Conservation (phyloP, 805 yeast species). For the Kodamaea lidongshanica region DNA sequence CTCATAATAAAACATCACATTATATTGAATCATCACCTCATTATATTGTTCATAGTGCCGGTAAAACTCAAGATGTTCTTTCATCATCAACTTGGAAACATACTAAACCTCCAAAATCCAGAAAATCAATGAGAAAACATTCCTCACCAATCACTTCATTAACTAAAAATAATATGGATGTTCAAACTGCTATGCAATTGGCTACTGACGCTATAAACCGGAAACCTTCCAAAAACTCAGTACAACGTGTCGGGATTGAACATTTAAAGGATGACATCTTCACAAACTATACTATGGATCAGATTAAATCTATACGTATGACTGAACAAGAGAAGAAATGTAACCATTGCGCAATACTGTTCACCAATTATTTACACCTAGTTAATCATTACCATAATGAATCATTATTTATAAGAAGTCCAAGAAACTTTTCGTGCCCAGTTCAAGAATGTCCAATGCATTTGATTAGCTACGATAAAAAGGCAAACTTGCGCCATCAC, state of each 20-base stretch:
- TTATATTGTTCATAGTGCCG: no score
- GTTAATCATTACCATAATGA: slow-evolving; percentile 30
- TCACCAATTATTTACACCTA: slow-evolving; percentile 23
- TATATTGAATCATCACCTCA: no score
- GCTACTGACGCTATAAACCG: slow-evolving; percentile 5
- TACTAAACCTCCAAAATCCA: no score
- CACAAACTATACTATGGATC: not conserved
- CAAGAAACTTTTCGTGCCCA: slow-evolving; percentile 29
- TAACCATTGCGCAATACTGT: slow-evolving; percentile 28
- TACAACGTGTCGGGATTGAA: no score
- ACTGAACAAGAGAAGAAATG: slow-evolving; percentile 8
- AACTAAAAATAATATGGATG: slow-evolving; percentile 5
- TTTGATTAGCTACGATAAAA: slow-evolving; percentile 32
- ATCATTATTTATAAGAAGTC: slow-evolving; percentile 14
- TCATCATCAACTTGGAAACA: no score
- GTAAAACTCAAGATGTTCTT: no score
- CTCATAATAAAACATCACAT: no score
- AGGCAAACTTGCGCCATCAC: slow-evolving; percentile 26
- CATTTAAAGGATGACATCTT: slow-evolving; percentile 1
- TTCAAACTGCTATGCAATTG: slow-evolving; percentile 5
- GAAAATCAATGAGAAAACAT: no score
- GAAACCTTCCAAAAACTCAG: not conserved
- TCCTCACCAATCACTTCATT: slow-evolving; percentile 4
- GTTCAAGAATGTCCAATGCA: slow-evolving; percentile 35
- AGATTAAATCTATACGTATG: slow-evolving; percentile 3